Base-by-base conservation (phyloP, 805 yeast genomes). In the Yamadazyma olivae region DNA sequence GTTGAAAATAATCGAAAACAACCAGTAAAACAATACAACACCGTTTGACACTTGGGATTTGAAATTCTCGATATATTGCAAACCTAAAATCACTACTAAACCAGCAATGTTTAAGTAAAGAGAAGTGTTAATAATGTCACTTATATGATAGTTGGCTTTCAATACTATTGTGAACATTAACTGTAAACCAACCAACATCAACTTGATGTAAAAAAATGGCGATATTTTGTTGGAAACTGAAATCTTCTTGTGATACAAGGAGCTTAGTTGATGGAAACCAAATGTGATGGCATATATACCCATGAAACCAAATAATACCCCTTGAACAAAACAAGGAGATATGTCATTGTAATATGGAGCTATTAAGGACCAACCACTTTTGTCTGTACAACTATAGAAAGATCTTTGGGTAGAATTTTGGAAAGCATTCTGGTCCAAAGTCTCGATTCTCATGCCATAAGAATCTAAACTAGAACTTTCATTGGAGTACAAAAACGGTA, bases 11-110 rank as follows among this genome's bases (percentile, higher is more conserved):
- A 73, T 48, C 27, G 73, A 67, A 39, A 79, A 67, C 31, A 83
- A 62, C 96, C 96, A 91, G 59, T 76, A 91, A 44, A 82, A 69
- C 26, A 91, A 71, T 31, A 89, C 61, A 0, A 77, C 67, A 2
- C 91, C 82, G 46, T 73, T 76, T 1, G 96, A 79, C 16, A 85
- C 74, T 28, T 62, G 70, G 8, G 79, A 54, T 54, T 84, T 78
- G 57, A 71, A 75, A 50, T 79, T 82, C 55, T 91, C 97, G 40
- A 83, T 54, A 58, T 79, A 83, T 39, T 87, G 83, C 23, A 88
- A 58, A 3, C 64, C 59, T 13, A 74, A 54, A 0, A 79, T 83
- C 4, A 83, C 73, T 2, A 70, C 32, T 10, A 77, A 54, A 1
- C 80, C 77, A 2, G 62, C 40, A 0, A 68, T 41, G 32, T 71